phyloP scores from a whole-genome alignment of 768 basidiomycete species.

The Gyrodon lividus region DNA sequence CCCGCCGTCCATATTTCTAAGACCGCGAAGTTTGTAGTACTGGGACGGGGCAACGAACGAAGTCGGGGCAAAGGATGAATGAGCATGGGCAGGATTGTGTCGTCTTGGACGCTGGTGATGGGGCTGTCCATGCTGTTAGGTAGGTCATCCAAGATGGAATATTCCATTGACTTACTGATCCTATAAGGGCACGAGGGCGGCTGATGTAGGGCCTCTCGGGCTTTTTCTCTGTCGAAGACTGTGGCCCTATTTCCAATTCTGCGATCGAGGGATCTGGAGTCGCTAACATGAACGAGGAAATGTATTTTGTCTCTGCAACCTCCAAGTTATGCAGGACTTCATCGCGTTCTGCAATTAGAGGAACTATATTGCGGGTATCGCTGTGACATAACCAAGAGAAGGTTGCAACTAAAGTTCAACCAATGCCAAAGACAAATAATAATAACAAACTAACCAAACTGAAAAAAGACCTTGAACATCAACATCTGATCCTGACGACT shows the following conservation, averaged over 20 bases:
- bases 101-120: constrained; percentile 47
- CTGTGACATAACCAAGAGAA: constrained; percentile 34
- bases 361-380: constrained; percentile 64
- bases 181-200: constrained; percentile 56
- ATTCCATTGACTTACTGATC: constrained; percentile 22
- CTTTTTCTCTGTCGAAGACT: constrained; percentile 36
- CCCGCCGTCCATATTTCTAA: constrained; percentile 61
- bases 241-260: constrained; percentile 43
- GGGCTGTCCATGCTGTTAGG: constrained; percentile 20
- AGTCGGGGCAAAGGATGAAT: constrained; percentile 70
- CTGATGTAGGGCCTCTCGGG: constrained; percentile 61
- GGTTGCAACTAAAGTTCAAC: neutral
- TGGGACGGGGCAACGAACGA: constrained; percentile 79
- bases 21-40: constrained; percentile 70
- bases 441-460: constrained; percentile 51
- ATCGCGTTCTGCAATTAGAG: constrained; percentile 74
- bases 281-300: constrained; percentile 68
- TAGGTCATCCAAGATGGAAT: neutral
- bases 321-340: constrained; percentile 77
- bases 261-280: constrained; percentile 72
- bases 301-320: constrained; percentile 76
- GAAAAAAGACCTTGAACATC: constrained; percentile 75
- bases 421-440: neutral
- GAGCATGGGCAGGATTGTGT: constrained; percentile 60
- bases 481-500: constrained; percentile 51